These are phyloP conservation scores for Termitomyces sp. DNA, from an alignment of 768 basidiomycete species.

Conservation along the genomic window DNA sequence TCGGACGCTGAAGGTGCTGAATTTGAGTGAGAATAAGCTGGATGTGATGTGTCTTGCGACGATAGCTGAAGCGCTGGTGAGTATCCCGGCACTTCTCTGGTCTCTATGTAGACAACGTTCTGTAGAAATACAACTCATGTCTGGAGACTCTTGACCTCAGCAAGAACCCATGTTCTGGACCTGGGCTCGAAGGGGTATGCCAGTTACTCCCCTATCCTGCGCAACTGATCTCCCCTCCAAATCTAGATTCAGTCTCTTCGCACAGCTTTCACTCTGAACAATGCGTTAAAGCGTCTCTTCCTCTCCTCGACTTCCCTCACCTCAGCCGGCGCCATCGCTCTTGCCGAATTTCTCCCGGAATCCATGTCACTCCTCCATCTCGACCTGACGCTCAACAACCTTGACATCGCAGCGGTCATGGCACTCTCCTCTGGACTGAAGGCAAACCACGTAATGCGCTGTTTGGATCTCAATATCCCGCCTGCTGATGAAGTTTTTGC, in stretches of 20 bases:
- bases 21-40: constrained; percentile 91
- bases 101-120: background rate
- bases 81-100: constrained; percentile 18
- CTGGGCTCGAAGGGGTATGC: constrained; percentile 84
- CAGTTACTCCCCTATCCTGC: no score
- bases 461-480: constrained; percentile 90
- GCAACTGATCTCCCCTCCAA: background rate
- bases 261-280: constrained; percentile 90
- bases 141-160: constrained; percentile 93
- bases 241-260: constrained; percentile 77
- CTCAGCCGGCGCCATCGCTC: constrained; percentile 83
- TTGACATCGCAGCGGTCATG: constrained; percentile 91
- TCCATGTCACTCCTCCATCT: constrained; percentile 83
- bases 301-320: constrained; percentile 78
- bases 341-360: constrained; percentile 96
- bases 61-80: constrained; percentile 85
- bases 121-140: constrained; percentile 88
- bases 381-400: constrained; percentile 76
- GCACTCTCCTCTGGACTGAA: constrained; percentile 85
- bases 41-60: constrained; percentile 74
- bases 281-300: constrained; percentile 87
- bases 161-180: constrained; percentile 91
- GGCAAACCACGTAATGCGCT: constrained; percentile 81
- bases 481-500: constrained; percentile 80
- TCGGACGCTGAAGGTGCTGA: constrained; percentile 89